Conservation (phyloP, 305 asterid genomes). For the Lippia alba region DNA sequence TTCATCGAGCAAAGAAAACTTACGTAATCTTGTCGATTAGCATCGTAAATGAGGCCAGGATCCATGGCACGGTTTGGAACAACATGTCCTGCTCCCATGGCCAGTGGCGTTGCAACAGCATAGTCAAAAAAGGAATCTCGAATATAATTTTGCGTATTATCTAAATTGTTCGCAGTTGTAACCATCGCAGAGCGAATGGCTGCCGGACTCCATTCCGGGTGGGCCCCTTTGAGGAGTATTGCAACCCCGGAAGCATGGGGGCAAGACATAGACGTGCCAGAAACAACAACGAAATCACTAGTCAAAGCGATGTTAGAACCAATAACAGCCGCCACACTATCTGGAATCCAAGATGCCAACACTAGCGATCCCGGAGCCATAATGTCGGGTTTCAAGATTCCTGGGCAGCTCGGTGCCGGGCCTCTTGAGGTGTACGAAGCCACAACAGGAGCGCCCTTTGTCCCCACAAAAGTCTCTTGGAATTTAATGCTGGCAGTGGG, state of each 20-base stretch:
- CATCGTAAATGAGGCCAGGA: conserved; percentile 66
- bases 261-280: conserved; percentile 72
- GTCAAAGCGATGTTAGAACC: conserved; percentile 29
- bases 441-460: conserved; percentile 48
- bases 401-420: conserved; percentile 49
- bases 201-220: conserved; percentile 65
- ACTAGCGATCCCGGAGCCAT: conserved; percentile 61
- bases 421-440: conserved; percentile 50
- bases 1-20: conserved; percentile 60
- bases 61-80: conserved; percentile 58
- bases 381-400: conserved; percentile 54
- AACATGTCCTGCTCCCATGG: conserved; percentile 60
- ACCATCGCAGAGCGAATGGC: conserved; percentile 69
- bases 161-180: conserved; percentile 52
- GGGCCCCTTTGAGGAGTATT: conserved; percentile 59
- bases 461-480: conserved; percentile 51
- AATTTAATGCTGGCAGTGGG: conserved; percentile 49
- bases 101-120: conserved; percentile 45
- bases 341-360: conserved; percentile 54
- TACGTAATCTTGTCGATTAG: conserved; percentile 52
- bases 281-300: conserved; percentile 27
- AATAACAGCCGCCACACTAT: background rate
- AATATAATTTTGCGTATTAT: conserved; percentile 43
- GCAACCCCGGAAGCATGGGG: conserved; percentile 65
- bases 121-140: conserved; percentile 36